Conservation (phyloP, 306 rosid species). For the Parietaria judaica region DNA sequence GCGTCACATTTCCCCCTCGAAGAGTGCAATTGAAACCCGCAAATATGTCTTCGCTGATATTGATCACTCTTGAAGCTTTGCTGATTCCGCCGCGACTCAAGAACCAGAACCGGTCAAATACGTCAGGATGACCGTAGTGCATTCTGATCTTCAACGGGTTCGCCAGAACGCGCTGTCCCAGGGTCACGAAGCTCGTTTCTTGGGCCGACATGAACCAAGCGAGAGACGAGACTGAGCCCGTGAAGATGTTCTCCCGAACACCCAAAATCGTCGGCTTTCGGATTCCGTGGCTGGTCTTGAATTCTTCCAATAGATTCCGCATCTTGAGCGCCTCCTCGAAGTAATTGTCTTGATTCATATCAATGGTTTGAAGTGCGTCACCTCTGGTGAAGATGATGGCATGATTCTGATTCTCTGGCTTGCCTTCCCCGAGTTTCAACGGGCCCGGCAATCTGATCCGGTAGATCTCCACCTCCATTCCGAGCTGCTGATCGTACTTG, state of each 20-base stretch:
- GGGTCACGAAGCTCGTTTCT: slow-evolving; percentile 83
- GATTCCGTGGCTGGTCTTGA: slow-evolving; percentile 45
- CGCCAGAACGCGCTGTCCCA: slow-evolving; percentile 91
- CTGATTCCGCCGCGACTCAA: slow-evolving; percentile 79
- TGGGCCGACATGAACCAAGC: slow-evolving; percentile 99
- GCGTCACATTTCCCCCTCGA: slow-evolving; percentile 92
- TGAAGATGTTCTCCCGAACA: slow-evolving; percentile 86
- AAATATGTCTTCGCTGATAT: slow-evolving; percentile 94
- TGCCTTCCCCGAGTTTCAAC: slow-evolving; percentile 89
- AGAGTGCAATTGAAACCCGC: slow-evolving; percentile 95
- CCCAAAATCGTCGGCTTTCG: slow-evolving; percentile 90
- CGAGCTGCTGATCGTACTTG: slow-evolving; percentile 69
- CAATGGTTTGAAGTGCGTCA: slow-evolving; percentile 89
- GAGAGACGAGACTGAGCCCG: slow-evolving; percentile 94
- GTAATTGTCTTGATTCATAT: slow-evolving; percentile 93
- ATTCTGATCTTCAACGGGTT: slow-evolving; percentile 89
- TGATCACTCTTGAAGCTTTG: slow-evolving; percentile 89
- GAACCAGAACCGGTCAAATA: slow-evolving; percentile 95
- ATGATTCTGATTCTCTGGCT: slow-evolving; percentile 95
- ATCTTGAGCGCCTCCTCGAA: slow-evolving; percentile 98
- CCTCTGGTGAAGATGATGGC: slow-evolving; percentile 92
- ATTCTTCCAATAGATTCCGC: slow-evolving; percentile 89
- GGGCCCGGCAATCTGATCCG: slow-evolving; percentile 89
- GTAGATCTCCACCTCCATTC: slow-evolving; percentile 73
- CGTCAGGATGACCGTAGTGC: slow-evolving; percentile 98